Evolutionary conservation across 2,329 filamentous ascomycete genomes (phyloP).

Genomic region (Cercospora brassicicola): DNA sequence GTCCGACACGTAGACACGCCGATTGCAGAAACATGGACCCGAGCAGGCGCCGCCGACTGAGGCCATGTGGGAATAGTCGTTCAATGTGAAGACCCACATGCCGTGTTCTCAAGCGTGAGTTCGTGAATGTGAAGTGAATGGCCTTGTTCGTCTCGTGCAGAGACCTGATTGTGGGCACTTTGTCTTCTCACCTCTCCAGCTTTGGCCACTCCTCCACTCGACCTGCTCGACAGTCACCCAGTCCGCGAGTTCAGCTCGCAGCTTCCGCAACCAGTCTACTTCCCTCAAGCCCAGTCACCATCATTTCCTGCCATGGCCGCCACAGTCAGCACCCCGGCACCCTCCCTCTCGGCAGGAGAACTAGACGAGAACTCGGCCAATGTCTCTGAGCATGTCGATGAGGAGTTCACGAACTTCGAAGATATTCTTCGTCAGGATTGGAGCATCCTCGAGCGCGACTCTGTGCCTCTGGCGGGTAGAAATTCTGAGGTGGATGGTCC

Average conservation of each 20-base stretch:
- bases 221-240: neutral
- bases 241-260: neutral
- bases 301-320: neutral
- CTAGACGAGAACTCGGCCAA: neutral
- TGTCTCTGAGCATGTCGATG: neutral
- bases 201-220: neutral
- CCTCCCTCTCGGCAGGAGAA: neutral
- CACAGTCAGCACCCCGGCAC: neutral
- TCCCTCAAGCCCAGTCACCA: neutral
- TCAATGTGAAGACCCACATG: neutral
- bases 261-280: neutral
- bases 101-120: neutral
- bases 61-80: neutral
- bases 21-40: neutral
- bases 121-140: neutral
- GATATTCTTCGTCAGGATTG: neutral
- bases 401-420: neutral
- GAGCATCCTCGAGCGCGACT: neutral
- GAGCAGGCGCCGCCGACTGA: neutral
- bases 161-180: neutral
- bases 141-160: neutral
- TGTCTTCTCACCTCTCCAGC: neutral
- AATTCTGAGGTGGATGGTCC: neutral
- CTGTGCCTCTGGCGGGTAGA: neutral
- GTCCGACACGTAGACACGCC: neutral